Base-by-base conservation (phyloP, 495 filamentous ascomycete species). In the Xylaria curta region DNA sequence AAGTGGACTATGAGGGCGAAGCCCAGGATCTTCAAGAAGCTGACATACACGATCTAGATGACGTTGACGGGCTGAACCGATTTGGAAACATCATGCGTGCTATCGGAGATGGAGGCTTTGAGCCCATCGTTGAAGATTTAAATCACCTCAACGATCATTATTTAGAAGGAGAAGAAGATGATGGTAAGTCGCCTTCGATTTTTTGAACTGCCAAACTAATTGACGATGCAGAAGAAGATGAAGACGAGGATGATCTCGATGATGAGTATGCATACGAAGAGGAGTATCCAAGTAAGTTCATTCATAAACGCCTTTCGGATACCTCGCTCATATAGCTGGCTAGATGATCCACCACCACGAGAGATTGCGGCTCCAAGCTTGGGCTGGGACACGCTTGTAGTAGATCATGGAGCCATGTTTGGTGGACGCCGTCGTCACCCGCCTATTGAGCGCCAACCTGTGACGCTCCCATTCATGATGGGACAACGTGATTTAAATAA, bases 171-270 rank as follows among this genome's bases (percentile, higher is more conserved):
- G 92, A 89, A 26, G 87, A 89, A 47, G 89, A 89, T 76, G 90
- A 89, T 42, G 89, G 89, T 82, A 82, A 78, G 79, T 80, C 74
- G 59, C 80, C 12, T 81, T 33, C 21, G 19, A 51, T 36, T 64
- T 17, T 13, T 56, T 19, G 36, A 36, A 26, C 7, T 17, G 19
- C 47, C 5, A 49, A 31, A 38, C 68, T 70, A 64, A 70, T 40
- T 10, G 51, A n/a, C 15, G 0, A 60, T 46, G 33, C 17, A 72
- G 70, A 72, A 81, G 85, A 85, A 62, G 91, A 92, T 10, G 90
- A 92, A 54, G 90, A 91, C 3, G 91, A 92, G 63, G 92, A 93
- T 40, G 93, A 95, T 59, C 82, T 87, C 64, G 89, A 91, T 36
- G 89, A 91, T 26, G 90, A 90, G 66, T 83, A 85, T 66, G 83